Base-by-base conservation (phyloP, 1,284 basidiomycete genomes). In the Tilletia horrida region DNA sequence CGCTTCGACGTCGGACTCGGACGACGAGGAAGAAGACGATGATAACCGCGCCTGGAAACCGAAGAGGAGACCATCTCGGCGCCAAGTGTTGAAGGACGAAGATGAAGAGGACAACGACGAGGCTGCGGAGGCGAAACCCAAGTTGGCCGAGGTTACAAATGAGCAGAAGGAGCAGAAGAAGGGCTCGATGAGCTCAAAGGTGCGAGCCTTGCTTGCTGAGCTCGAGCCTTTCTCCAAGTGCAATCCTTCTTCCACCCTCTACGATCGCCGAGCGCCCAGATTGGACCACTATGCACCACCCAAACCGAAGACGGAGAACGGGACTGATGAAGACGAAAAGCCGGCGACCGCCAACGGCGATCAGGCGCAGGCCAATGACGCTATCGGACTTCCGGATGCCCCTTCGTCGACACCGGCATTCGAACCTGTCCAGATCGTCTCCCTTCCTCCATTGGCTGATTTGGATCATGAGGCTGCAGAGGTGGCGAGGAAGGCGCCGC, bases 161-260 rank as follows among this genome's bases (percentile, higher is more conserved):
- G 1, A 68, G 67, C 66, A 70, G 67, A 6, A 52, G 45, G 64
- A 45, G 63, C 23, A 52, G 43, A 59, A 40, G 55, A 59, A 40
- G 27, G 21, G 35, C 55, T n/a, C 29, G 29, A 31, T 76, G 52
- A 78, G 76, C 64, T 73, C 74, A 64, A 81, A 81, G 73, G 73
- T 79, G 27, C 74, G 72, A 16, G 79, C 78, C 4, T 73, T 81
- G 29, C 66, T 81, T 35, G 66, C 61, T 4, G 80, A 81, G 35
- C 62, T 81, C 52, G 63, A 79, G 43, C 78, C 79, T 0, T 81
- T 81, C 55, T 76, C 77, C 18, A 65, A 68, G 61, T 80, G 80
- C 72, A 81, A 81, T 27, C 71, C 73, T 0, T 43, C 68, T 27
- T 78, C 76, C 48, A 62, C 62, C 29, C 71, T 80, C 6, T 81